Evolutionary conservation across 306 rosid genomes (phyloP).

Genomic region (Psophocarpus tetragonolobus): DNA sequence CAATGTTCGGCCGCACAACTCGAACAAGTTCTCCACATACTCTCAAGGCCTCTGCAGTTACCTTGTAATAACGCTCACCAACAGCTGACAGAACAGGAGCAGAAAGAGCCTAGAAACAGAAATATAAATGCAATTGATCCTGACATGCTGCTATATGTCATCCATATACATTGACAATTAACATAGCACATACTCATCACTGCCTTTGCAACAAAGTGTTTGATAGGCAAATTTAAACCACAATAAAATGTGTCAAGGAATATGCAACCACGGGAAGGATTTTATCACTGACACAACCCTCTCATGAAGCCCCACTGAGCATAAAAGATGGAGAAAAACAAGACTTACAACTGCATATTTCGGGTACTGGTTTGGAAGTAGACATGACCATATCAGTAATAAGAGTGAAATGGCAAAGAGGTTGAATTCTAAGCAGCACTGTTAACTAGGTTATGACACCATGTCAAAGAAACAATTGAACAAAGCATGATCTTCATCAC

Average conservation of each 20-base stretch:
- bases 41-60: slow-evolving; percentile 97
- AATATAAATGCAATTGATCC: slow-evolving; percentile 18
- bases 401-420: not conserved
- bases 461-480: not conserved
- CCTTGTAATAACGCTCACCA: slow-evolving; percentile 99
- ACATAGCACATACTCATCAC: slow-evolving; percentile 4
- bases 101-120: slow-evolving; percentile 77
- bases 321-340: not conserved
- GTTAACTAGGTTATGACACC: slow-evolving; percentile 10
- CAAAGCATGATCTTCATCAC: slow-evolving; percentile 16
- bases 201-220: slow-evolving; percentile 17
- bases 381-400: slow-evolving; percentile 4
- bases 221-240: not conserved
- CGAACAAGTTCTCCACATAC: slow-evolving; percentile 96
- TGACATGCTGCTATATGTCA: not conserved
- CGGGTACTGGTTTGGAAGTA: not conserved
- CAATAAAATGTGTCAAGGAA: slow-evolving; percentile 10
- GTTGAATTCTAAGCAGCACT: not conserved
- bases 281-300: slow-evolving; percentile 1
- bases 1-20: slow-evolving; percentile 85
- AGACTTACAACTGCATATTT: not conserved
- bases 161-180: not conserved
- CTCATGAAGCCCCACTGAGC: not conserved
- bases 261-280: slow-evolving; percentile 7
- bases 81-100: slow-evolving; percentile 95